A percentile compares a stretch with the other conserved stretches of the same genome.
Evolutionary conservation across 306 rosid species (phyloP).

Genomic region (Corylus avellana): DNA sequence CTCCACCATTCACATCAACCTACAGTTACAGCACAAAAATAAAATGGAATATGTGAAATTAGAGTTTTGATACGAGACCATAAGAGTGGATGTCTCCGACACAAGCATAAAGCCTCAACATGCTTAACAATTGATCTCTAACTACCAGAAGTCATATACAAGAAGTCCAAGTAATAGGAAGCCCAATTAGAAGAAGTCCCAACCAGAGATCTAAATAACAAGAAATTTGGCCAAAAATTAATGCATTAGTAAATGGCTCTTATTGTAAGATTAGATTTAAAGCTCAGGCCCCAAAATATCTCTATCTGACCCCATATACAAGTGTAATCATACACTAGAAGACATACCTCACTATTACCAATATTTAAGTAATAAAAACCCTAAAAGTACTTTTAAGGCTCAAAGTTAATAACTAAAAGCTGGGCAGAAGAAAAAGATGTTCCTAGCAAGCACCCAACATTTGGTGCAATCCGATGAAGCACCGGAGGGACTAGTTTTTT

Average conservation of each 20-base stretch:
- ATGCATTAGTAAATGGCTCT: background rate
- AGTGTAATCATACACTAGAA: background rate
- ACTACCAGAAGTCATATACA: background rate
- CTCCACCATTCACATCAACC: constrained; percentile 62
- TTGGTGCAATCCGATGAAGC: background rate
- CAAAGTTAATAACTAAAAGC: background rate
- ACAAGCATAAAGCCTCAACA: background rate
- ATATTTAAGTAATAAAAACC: background rate
- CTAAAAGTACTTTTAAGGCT: background rate
- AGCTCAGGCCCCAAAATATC: background rate
- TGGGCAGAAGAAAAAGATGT: background rate
- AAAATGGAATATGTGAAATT: constrained; percentile 4
- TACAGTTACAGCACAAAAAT: constrained; percentile 29
- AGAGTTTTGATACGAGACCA: background rate
- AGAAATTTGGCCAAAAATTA: background rate
- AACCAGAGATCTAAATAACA: background rate
- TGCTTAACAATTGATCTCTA: background rate
- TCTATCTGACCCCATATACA: background rate
- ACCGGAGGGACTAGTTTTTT: background rate
- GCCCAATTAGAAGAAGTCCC: background rate
- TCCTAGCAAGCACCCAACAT: background rate
- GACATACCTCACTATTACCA: background rate
- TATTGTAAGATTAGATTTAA: background rate
- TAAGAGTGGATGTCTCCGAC: background rate
- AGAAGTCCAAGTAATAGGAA: background rate